Evolutionary conservation across 208 protist species (phyloP).

Genomic region (Tritrichomonas foetus): DNA sequence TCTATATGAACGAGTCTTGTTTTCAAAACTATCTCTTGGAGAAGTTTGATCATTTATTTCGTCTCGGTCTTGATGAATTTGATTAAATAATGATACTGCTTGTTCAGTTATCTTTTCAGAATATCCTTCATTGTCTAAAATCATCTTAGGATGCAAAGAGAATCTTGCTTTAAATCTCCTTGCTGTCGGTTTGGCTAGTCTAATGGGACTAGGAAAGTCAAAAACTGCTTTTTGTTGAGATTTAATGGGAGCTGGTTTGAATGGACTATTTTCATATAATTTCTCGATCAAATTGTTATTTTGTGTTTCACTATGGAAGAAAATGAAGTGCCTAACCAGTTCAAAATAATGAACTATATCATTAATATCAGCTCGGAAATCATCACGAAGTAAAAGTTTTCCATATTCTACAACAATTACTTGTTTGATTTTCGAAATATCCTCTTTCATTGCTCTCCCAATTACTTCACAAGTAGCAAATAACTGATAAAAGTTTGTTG

Average conservation of each 20-base stretch:
- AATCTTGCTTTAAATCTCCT: neutral
- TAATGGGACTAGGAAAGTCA: neutral
- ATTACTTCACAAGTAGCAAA: neutral
- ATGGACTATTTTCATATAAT: neutral
- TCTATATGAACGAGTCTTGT: neutral
- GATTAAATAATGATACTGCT: neutral
- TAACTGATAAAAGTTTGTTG: neutral
- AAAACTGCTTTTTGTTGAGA: neutral
- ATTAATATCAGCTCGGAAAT: neutral
- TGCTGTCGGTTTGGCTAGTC: neutral
- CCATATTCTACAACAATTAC: neutral
- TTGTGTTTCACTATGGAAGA: neutral
- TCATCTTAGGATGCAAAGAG: neutral
- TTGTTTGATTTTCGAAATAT: neutral
- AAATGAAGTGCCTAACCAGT: neutral
- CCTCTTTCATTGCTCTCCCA: neutral
- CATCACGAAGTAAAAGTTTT: neutral
- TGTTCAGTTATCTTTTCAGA: neutral
- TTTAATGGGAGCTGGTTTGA: neutral
- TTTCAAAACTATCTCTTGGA: neutral
- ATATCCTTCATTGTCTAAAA: neutral
- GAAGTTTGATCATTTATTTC: no score
- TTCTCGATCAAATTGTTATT: neutral
- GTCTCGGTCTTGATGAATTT: neutral
- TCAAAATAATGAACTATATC: neutral